Percentiles rank a stretch among this genome's conserved stretches.
These are phyloP conservation scores for Mucor saturninus DNA, from an alignment of 371 early-diverging fungal genomes.

Conservation along the genomic window DNA sequence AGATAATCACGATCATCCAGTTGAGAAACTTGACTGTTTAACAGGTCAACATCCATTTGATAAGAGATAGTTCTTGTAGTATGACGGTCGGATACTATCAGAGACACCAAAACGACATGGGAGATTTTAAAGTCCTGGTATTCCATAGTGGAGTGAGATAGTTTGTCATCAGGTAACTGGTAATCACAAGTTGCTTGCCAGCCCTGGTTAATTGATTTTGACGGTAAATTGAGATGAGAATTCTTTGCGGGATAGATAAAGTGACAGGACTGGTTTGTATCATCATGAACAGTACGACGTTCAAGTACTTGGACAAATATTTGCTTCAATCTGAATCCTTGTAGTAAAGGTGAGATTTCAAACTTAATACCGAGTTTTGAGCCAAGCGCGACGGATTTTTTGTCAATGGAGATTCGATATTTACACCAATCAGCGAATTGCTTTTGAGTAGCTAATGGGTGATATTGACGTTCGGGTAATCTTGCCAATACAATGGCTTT, in stretches of 20 bases:
- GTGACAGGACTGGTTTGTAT: conserved; percentile 13
- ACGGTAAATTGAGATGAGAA: neutral
- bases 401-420: conserved; percentile 33
- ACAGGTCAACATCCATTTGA: conserved; percentile 18
- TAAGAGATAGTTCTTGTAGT: conserved; percentile 22
- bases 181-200: conserved; percentile 18
- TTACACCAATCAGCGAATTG: conserved; percentile 30
- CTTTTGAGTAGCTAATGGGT: conserved; percentile 23
- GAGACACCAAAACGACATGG: conserved; percentile 21
- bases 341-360: conserved; percentile 20
- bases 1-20: conserved; percentile 8
- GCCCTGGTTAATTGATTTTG: neutral
- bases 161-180: conserved; percentile 15
- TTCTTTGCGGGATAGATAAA: conserved; percentile 24
- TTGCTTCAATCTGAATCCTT: conserved; percentile 25
- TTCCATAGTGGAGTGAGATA: conserved; percentile 20
- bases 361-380: conserved; percentile 26
- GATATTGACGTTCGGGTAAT: conserved; percentile 23
- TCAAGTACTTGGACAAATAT: conserved; percentile 29
- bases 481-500: conserved; percentile 23
- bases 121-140: conserved; percentile 13
- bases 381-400: conserved; percentile 21
- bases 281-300: conserved; percentile 13
- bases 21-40: conserved; percentile 15
- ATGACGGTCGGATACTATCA: conserved; percentile 12